These are phyloP conservation scores for Phytophthora tubulina DNA, from an alignment of 352 stramenopile genomes.

Conservation along the genomic window DNA sequence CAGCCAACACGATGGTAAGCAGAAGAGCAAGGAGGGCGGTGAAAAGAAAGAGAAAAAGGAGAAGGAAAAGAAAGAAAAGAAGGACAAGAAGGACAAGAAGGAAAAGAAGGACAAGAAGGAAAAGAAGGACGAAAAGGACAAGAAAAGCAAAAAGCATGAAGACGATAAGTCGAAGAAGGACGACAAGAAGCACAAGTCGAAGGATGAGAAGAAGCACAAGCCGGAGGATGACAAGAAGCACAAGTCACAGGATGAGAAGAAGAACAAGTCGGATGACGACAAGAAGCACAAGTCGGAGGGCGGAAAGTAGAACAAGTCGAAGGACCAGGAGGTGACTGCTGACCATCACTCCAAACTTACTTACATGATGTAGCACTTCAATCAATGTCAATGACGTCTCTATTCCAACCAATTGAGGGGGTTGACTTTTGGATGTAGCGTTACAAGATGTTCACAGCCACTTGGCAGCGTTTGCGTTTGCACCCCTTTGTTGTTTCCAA, in stretches of 20 bases:
- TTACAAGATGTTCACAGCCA: too few relatives aligned
- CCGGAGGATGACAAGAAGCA: not conserved
- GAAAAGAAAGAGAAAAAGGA: not conserved
- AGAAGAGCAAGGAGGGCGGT: not conserved
- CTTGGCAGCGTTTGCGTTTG: too few relatives aligned
- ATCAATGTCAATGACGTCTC: too few relatives aligned
- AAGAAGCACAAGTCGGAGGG: slow-evolving; percentile 4
- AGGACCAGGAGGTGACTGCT: not conserved
- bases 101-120: not conserved
- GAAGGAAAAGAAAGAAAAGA: not conserved
- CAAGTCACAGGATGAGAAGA: not conserved
- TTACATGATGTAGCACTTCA: too few relatives aligned
- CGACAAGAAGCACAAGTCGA: slow-evolving; percentile 2
- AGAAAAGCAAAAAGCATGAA: not conserved
- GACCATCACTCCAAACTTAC: not conserved
- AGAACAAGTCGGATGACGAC: not conserved
- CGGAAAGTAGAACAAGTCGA: not conserved
- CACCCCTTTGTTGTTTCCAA: too few relatives aligned
- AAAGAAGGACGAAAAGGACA: not conserved
- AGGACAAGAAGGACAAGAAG: not conserved
- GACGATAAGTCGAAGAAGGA: not conserved
- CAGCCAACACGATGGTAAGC: not conserved
- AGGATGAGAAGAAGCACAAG: not conserved
- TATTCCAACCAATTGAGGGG: too few relatives aligned
- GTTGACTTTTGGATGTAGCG: too few relatives aligned